Percentiles rank a stretch among this genome's conserved stretches.
These are phyloP conservation scores for Penicillium freii DNA, from an alignment of 2,329 filamentous ascomycete genomes.

Conservation along the genomic window DNA sequence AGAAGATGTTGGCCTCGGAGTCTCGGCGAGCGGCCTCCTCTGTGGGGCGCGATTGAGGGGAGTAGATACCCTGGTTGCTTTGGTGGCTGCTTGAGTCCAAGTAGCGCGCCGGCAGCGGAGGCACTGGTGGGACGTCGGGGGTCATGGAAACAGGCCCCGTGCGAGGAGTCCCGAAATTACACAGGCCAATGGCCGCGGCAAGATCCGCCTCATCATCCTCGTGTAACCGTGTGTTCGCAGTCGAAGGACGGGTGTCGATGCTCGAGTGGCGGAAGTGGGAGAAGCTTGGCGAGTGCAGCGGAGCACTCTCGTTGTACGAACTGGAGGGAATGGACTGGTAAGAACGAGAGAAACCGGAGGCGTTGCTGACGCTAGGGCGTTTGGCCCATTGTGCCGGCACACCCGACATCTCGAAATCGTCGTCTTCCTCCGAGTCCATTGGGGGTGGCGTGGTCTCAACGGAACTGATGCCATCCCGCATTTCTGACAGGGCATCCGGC, in stretches of 20 bases:
- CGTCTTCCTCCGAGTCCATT: conserved; percentile 58
- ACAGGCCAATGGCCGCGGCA: conserved; percentile 82
- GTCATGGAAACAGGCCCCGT: conserved; percentile 62
- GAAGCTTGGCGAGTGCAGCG: conserved; percentile 48
- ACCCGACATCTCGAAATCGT: conserved; percentile 45
- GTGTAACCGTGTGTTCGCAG: conserved; percentile 71
- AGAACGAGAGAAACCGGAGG: conserved; percentile 65
- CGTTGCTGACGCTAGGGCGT: conserved; percentile 52
- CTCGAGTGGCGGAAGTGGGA: conserved; percentile 69
- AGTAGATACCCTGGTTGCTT: conserved; percentile 59
- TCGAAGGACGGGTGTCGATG: conserved; percentile 72
- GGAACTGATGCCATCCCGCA: conserved; percentile 72
- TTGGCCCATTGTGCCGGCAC: conserved; percentile 54
- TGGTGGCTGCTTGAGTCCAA: conserved; percentile 60
- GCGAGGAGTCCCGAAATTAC: conserved; percentile 81
- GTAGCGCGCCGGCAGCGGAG: conserved; percentile 78
- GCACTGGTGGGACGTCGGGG: conserved; percentile 79
- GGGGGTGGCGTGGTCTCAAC: conserved; percentile 91
- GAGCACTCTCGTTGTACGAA: conserved; percentile 56
- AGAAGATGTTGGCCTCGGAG: conserved; percentile 42
- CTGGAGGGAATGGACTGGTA: conserved; percentile 69
- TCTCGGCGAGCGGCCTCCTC: conserved; percentile 34
- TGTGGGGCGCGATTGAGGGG: conserved; percentile 48
- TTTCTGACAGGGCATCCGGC: conserved; percentile 76
- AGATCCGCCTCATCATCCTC: conserved; percentile 84